Percentiles rank a stretch among this genome's conserved stretches.
These are phyloP conservation scores for Cladosporium sp. DNA, from an alignment of 2,329 filamentous ascomycete species.

Conservation along the genomic window DNA sequence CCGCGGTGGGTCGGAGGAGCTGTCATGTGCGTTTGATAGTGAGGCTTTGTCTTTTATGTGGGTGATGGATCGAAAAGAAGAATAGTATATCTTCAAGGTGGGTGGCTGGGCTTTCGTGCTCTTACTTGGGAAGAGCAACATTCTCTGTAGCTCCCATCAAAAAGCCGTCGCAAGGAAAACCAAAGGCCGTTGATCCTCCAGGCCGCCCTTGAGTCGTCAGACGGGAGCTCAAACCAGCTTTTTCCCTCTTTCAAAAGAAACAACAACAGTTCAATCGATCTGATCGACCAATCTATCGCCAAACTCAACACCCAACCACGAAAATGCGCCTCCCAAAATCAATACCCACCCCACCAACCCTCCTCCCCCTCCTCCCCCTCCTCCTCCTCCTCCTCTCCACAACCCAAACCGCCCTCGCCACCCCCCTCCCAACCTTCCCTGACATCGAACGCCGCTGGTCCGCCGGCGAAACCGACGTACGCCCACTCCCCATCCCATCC, in stretches of 20 bases:
- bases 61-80: too few species aligned
- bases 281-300: too few species aligned
- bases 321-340: constrained; percentile 13
- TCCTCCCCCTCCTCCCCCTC: constrained; percentile 8
- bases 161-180: too few species aligned
- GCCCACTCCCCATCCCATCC: constrained; percentile 2
- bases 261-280: too few species aligned
- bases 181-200: too few species aligned
- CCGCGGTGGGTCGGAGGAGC: background rate
- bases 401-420: constrained; percentile 10
- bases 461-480: constrained; percentile 24
- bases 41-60: background rate
- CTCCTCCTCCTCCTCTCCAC: constrained; percentile 14
- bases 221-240: too few species aligned
- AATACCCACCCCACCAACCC: constrained; percentile 11
- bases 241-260: too few species aligned
- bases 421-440: constrained; percentile 18
- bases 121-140: too few species aligned
- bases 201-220: too few species aligned
- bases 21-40: constrained; percentile 7
- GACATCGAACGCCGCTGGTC: constrained; percentile 26
- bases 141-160: too few species aligned
- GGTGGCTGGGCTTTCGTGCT: background rate
- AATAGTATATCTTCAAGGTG: background rate
- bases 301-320: too few species aligned